Conservation (phyloP, 805 yeast genomes). For the Pichia cabralensis region DNA sequence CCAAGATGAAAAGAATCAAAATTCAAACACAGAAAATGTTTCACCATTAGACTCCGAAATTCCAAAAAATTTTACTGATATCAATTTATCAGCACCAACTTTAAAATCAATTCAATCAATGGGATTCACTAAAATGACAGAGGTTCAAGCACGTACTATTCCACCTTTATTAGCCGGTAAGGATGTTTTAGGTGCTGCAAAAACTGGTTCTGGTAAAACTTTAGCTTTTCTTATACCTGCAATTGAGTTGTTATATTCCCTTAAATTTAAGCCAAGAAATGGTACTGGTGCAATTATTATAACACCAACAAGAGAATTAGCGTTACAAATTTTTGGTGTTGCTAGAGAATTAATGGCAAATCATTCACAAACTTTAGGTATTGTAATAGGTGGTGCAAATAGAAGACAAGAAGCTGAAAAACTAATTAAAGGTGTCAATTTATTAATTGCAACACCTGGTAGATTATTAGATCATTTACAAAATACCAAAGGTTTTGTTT, state of each 20-base stretch:
- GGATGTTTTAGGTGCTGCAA: constrained; percentile 98
- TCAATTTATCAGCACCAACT: constrained; percentile 74
- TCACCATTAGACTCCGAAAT: constrained; percentile 1
- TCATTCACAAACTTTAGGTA: constrained; percentile 91
- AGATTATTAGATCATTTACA: constrained; percentile 93
- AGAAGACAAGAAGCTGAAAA: constrained; percentile 97
- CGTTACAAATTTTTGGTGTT: constrained; percentile 95
- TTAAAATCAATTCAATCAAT: constrained; percentile 68
- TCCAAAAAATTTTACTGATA: constrained; percentile 32
- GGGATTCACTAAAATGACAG: constrained; percentile 91
- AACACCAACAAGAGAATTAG: constrained; percentile 96
- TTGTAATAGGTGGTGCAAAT: constrained; percentile 97
- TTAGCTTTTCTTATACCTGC: constrained; percentile 94
- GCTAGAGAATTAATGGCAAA: constrained; percentile 87
- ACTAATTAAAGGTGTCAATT: constrained; percentile 83
- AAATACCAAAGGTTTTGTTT: constrained; percentile 87
- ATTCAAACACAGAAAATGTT: constrained; percentile 1
- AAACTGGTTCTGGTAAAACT: constrained; percentile 98
- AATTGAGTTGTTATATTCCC: constrained; percentile 78
- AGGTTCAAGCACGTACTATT: constrained; percentile 90
- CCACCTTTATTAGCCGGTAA: constrained; percentile 95
- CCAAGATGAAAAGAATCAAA: constrained; percentile 17
- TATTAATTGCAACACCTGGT: constrained; percentile 96
- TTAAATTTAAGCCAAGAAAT: constrained; percentile 93
- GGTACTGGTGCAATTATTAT: constrained; percentile 96